Conservation (phyloP, 2,329 filamentous ascomycete genomes). For the Cladosporium colombiae region DNA sequence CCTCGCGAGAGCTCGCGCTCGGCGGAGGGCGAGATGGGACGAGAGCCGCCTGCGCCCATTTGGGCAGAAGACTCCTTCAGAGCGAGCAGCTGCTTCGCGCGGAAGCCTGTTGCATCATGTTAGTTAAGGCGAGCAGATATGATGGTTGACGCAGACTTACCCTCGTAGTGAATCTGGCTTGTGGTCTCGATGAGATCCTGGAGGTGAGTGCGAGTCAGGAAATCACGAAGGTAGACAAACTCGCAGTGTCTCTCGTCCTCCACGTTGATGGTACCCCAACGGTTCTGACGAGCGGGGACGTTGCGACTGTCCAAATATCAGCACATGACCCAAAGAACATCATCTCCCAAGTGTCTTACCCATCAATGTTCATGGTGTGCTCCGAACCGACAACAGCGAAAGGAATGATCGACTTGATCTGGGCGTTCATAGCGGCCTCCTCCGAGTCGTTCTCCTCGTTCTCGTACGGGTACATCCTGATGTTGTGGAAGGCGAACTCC, state of each 20-base stretch:
- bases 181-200: slow-evolving; percentile 99
- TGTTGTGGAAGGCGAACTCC: slow-evolving; percentile 99
- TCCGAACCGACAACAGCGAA: slow-evolving; percentile 98
- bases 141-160: background rate
- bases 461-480: slow-evolving; percentile 99
- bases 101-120: slow-evolving; percentile 64
- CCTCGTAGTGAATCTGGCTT: slow-evolving; percentile 98
- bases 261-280: slow-evolving; percentile 99
- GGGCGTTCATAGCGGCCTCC: slow-evolving; percentile 86
- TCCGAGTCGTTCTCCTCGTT: slow-evolving; percentile 98
- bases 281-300: slow-evolving; percentile 86
- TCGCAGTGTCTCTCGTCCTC: slow-evolving; percentile 99
- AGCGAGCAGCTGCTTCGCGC: slow-evolving; percentile 95
- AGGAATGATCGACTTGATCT: slow-evolving; percentile 97
- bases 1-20: slow-evolving; percentile 72
- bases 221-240: slow-evolving; percentile 97
- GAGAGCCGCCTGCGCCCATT: slow-evolving; percentile 68
- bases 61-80: slow-evolving; percentile 97
- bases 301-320: slow-evolving; percentile 14
- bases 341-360: slow-evolving; percentile 38
- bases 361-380: slow-evolving; percentile 95
- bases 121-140: slow-evolving; percentile 39
- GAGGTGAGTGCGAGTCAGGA: slow-evolving; percentile 95
- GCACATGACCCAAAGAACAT: background rate
- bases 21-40: slow-evolving; percentile 88